A percentile compares a stretch with the other conserved stretches of the same genome.
Evolutionary conservation across 2,329 filamentous ascomycete genomes (phyloP).

Genomic region (Pleoardoris graminearum): DNA sequence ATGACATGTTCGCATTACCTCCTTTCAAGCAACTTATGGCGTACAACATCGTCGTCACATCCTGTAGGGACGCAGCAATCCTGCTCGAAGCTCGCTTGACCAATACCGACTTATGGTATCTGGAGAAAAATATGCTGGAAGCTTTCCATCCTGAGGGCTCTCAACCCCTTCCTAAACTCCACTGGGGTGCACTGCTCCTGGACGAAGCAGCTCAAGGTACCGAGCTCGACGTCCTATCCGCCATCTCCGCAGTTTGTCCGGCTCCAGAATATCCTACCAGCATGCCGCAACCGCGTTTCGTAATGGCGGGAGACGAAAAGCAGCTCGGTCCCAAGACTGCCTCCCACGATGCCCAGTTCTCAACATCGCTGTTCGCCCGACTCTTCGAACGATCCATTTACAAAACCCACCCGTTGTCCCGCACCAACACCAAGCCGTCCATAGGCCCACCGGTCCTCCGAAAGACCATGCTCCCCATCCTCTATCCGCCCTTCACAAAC

Average conservation of each 20-base stretch:
- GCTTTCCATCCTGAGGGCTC: conserved; percentile 35
- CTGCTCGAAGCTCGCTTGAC: conserved; percentile 49
- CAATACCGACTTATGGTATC: conserved; percentile 46
- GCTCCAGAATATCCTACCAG: conserved; percentile 29
- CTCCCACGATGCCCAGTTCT: conserved; percentile 39
- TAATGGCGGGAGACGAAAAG: conserved; percentile 53
- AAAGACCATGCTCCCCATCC: conserved; percentile 45
- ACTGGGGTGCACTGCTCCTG: conserved; percentile 51
- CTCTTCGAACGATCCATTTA: conserved; percentile 46
- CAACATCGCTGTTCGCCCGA: conserved; percentile 49
- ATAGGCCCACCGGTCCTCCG: conserved; percentile 31
- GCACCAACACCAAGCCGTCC: conserved; percentile 32
- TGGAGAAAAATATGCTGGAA: conserved; percentile 40
- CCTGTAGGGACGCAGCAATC: conserved; percentile 48
- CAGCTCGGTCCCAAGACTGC: conserved; percentile 50
- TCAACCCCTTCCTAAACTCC: conserved; percentile 23
- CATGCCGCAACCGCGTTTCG: conserved; percentile 41
- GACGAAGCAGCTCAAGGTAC: conserved; percentile 54
- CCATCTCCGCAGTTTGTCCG: conserved; percentile 47
- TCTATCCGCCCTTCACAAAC: conserved; percentile 50
- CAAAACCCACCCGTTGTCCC: conserved; percentile 47
- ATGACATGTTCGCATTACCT: conserved; percentile 49
- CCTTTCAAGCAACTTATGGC: conserved; percentile 45
- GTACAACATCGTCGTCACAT: conserved; percentile 50
- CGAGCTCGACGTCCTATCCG: conserved; percentile 48